Evolutionary conservation across 495 filamentous ascomycete species (phyloP), one percentile per base, ranked within the genome.

Genomic region (Cercophora scortea): DNA sequence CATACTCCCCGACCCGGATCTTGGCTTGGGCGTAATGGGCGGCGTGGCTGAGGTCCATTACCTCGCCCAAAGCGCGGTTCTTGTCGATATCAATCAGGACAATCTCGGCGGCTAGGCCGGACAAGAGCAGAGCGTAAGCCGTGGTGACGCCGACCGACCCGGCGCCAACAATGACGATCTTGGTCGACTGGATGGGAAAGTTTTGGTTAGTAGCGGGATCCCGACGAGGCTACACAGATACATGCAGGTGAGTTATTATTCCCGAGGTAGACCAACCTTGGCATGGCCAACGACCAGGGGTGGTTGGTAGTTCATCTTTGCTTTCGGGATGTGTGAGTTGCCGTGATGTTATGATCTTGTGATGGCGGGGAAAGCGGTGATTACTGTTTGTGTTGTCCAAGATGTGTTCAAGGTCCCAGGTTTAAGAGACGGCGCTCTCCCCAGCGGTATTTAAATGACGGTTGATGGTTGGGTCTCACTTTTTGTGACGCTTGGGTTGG

Each of bases 141-240:
- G 81, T 70, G 13, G 72, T 69, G 1, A 81, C 68, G 18, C 77
- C 79, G n/a, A 75, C 74, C 3, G 81, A 65, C 16, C 80, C 79
- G 40, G 66, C 78, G 47, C 79, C 79, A 38, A 74, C 66, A 46
- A 81, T 70, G 49, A 65, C 60, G 47, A 73, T 56, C 35, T 66
- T 63, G 61, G 57, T 59, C 32, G 48, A 49, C 61, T 64, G 42
- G 11, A 13, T 10, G 36, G 9, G 10, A 8, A 40, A 8, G 10
- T 2, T 11, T 11, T 11, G 2, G 38, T 40, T 40, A 40, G 10
- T 7, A 7, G 7, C 38, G 38, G 2, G 10, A 7, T 3, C 11
- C 38, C 38, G 38, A 40, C 12, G 38, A 40, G 11, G 38, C n/a
- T 38, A 38, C n/a, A 15, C n/a, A 15, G 11, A 40, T 40, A 40